Evolutionary conservation across 768 basidiomycete genomes (phyloP), one percentile per base, ranked within the genome.

Genomic region (Amanita fuliginea): DNA sequence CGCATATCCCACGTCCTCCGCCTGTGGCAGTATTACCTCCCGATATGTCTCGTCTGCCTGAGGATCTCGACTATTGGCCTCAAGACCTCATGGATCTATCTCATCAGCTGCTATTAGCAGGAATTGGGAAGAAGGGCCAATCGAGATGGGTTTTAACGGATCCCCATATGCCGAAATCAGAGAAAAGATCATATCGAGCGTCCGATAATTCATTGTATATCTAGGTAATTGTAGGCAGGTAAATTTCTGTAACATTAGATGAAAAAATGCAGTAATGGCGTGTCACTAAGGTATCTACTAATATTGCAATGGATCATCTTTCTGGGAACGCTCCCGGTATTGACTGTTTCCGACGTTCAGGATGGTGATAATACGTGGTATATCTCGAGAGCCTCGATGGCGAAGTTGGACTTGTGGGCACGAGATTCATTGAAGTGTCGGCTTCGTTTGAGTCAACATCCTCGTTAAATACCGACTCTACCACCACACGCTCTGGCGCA

Each of bases 361-460:
- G 90, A 62, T 90, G 90, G 61, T 90, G 90, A 56, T 83, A 91
- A 57, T 90, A 90, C 22, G 86, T 90, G 30, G 78, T 76, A 62
- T 87, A 83, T 24, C 85, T 69, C 54, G 77, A 80, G 49, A 67
- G 62, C 51, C 71, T 59, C 14, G 72, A 67, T n/a, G 71, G 67
- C 5, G 67, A 62, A 41, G 64, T 40, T 43, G 62, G 40, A 18
- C 62, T 54, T 6, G 64, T 46, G 13, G 51, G 22, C 10, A 45
- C 26, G 13, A 50, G 41, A 7, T 41, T 41, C 16, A 40, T 50
- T 16, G 49, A 50, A 30, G 40, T 43, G 19, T 36, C 37, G 5
- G 36, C 45, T 40, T n/a, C 47, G 46, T 58, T 6, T 54, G 49
- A 44, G 51, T 49, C 42, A 19, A 47, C 13, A 39, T 26, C 52